Conservation (phyloP, 2,329 filamentous ascomycete species). For the Botrytis medusae region DNA sequence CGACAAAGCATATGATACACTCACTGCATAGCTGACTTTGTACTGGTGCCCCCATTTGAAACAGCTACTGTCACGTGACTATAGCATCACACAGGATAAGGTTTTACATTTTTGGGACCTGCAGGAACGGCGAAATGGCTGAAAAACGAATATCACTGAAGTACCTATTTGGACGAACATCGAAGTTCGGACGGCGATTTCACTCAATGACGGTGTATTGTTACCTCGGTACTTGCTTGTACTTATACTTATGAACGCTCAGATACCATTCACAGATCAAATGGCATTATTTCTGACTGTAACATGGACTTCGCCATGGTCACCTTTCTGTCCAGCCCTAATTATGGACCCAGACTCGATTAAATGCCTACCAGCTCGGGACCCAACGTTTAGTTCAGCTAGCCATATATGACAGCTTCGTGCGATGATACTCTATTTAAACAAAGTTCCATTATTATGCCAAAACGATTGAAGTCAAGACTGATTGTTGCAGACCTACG, state of each 20-base stretch:
- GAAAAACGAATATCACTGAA: background rate
- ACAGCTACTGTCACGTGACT: background rate
- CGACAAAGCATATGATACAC: background rate
- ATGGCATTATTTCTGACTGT: background rate
- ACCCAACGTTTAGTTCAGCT: background rate
- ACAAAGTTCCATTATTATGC: background rate
- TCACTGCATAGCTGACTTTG: background rate
- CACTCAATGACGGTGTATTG: background rate
- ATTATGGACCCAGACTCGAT: background rate
- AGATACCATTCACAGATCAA: background rate
- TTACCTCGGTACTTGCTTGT: background rate
- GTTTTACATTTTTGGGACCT: background rate
- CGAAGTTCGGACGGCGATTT: background rate
- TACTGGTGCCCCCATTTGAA: background rate
- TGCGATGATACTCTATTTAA: background rate
- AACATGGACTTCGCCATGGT: background rate
- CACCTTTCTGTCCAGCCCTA: background rate
- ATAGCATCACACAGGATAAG: background rate
- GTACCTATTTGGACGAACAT: background rate
- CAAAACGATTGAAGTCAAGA: background rate
- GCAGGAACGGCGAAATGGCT: background rate
- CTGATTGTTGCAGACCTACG: background rate
- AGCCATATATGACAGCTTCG: background rate
- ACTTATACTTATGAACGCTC: background rate
- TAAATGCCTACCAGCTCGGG: background rate